These are phyloP conservation scores for Globisporangium abappressorium DNA, from an alignment of 352 stramenopile species.

Conservation along the genomic window DNA sequence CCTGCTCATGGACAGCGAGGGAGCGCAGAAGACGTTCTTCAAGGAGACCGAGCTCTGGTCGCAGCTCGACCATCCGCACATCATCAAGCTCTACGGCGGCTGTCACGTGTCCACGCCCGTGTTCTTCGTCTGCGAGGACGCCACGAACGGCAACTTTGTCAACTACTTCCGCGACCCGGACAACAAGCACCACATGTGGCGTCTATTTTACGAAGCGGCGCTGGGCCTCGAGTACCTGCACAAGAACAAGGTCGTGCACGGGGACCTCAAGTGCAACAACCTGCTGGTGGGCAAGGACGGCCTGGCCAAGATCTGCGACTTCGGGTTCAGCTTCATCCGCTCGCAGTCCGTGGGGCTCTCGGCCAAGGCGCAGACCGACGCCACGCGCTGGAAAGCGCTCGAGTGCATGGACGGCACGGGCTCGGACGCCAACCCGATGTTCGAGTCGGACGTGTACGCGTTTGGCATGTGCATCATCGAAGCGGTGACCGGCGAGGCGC, in stretches of 20 bases:
- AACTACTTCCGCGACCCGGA: conserved; percentile 26
- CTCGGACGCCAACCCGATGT: conserved; percentile 15
- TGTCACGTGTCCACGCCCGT: conserved; percentile 16
- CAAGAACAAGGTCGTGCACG: conserved; percentile 62
- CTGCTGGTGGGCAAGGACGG: conserved; percentile 56
- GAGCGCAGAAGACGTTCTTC: conserved; percentile 10
- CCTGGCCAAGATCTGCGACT: conserved; percentile 42
- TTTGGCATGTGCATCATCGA: conserved; percentile 50
- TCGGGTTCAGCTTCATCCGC: conserved; percentile 37
- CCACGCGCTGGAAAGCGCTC: conserved; percentile 36
- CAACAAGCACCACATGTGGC: conserved; percentile 22
- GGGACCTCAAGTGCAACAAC: conserved; percentile 88
- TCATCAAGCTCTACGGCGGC: conserved; percentile 11
- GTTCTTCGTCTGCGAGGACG: conserved; percentile 39
- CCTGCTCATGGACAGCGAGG: background rate
- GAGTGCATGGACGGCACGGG: conserved; percentile 30
- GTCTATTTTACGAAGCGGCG: conserved; percentile 35
- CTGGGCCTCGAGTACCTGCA: conserved; percentile 62
- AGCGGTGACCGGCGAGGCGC: conserved; percentile 29
- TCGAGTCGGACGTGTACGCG: conserved; percentile 37
- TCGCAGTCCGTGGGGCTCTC: conserved; percentile 28
- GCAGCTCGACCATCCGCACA: conserved; percentile 1
- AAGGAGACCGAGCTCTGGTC: conserved; percentile 12
- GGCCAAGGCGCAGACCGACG: conserved; percentile 32
- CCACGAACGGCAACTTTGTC: conserved; percentile 37